Conservation (phyloP, 1,284 basidiomycete species). For the Agroathelia rolfsii region DNA sequence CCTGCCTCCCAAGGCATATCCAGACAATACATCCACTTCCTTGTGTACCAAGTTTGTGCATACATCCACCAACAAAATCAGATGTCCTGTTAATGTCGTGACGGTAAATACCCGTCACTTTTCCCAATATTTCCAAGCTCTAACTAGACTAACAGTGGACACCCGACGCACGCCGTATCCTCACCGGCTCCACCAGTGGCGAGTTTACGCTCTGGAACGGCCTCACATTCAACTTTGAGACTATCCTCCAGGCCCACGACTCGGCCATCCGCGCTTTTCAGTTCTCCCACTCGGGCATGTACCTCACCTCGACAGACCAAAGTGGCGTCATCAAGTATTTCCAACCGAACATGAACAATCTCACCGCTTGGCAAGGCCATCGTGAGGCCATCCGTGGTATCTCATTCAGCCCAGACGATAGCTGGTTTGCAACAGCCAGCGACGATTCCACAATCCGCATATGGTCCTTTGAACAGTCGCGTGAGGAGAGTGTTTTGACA, state of each 20-base stretch:
- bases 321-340: conserved; percentile 96
- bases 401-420: conserved; percentile 87
- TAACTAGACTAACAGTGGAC: conserved; percentile 67
- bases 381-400: conserved; percentile 85
- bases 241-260: conserved; percentile 96
- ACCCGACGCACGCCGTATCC: conserved; percentile 83
- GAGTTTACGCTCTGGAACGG: conserved; percentile 99
- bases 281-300: conserved; percentile 87
- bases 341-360: conserved; percentile 97
- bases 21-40: conserved; percentile 81
- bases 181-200: conserved; percentile 93
- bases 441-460: conserved; percentile 92
- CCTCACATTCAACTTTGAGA: conserved; percentile 98
- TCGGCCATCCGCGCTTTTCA: conserved; percentile 83
- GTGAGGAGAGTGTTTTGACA: conserved; percentile 79
- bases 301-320: conserved; percentile 89
- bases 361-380: conserved; percentile 88
- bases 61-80: conserved; percentile 96
- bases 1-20: conserved; percentile 85
- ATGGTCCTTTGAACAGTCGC: conserved; percentile 90
- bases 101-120: conserved; percentile 44
- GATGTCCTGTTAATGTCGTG: conserved; percentile 94
- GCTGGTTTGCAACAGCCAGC: conserved; percentile 86
- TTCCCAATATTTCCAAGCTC: conserved; percentile 4
- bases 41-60: conserved; percentile 95